Conservation (phyloP, 371 early-diverging fungal genomes). For the Mucor velutinosus region DNA sequence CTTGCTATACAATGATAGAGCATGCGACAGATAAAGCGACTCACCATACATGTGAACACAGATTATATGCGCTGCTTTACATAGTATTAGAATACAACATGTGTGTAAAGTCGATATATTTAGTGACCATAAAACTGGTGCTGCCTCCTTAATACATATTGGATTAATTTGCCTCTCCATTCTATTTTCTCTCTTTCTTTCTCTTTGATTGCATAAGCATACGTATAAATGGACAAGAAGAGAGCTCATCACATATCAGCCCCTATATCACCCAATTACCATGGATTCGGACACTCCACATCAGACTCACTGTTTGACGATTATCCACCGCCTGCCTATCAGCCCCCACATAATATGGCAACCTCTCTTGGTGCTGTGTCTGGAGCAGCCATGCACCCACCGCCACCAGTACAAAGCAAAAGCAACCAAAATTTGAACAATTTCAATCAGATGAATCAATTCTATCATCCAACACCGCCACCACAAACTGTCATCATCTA, state of each 20-base stretch:
- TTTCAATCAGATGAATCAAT: slow-evolving; percentile 11
- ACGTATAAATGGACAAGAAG: slow-evolving; percentile 8
- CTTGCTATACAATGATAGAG: neutral
- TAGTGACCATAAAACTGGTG: neutral
- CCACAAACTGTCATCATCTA: slow-evolving; percentile 47
- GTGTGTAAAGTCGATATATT: neutral
- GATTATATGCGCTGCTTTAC: neutral
- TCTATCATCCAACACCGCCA: slow-evolving; percentile 41
- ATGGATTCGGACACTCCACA: slow-evolving; percentile 7
- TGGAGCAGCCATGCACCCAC: neutral
- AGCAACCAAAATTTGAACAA: neutral
- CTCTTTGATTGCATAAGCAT: neutral
- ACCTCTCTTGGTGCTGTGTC: neutral
- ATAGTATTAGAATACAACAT: neutral
- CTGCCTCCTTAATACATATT: neutral
- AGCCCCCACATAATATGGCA: slow-evolving; percentile 6
- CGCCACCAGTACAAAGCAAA: neutral
- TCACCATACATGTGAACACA: neutral
- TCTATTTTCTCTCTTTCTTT: slow-evolving; percentile 3
- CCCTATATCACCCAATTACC: slow-evolving; percentile 19
- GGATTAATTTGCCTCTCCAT: neutral
- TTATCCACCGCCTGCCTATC: slow-evolving; percentile 29
- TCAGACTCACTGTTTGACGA: slow-evolving; percentile 23
- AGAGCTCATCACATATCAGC: slow-evolving; percentile 25
- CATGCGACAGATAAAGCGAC: neutral